Evolutionary conservation across 495 filamentous ascomycete species (phyloP).

Genomic region (Collariella sp.): DNA sequence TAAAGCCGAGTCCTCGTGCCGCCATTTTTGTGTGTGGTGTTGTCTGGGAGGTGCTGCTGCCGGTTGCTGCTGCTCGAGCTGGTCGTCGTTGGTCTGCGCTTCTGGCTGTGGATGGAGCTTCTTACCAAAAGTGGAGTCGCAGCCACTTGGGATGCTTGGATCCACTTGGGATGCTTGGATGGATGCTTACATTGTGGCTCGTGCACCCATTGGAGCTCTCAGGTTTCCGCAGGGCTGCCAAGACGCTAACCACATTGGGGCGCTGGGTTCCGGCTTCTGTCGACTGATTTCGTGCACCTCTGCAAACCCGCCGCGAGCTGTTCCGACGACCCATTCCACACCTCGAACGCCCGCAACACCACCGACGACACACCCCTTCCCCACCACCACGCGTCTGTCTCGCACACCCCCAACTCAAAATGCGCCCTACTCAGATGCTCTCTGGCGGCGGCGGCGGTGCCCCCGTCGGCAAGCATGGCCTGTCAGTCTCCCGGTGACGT

Average conservation of each 20-base stretch:
- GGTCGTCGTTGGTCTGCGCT: slow-evolving; percentile 5
- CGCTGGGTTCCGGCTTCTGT: slow-evolving; percentile 24
- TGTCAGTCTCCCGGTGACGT: slow-evolving; percentile 48
- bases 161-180: no score
- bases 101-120: slow-evolving; percentile 21
- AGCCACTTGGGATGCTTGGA: not conserved
- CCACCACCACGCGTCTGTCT: slow-evolving; percentile 14
- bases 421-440: slow-evolving; percentile 50
- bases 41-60: not conserved
- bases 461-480: slow-evolving; percentile 55
- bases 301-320: slow-evolving; percentile 17
- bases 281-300: slow-evolving; percentile 28
- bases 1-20: slow-evolving; percentile 51
- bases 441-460: slow-evolving; percentile 47
- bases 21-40: slow-evolving; percentile 25
- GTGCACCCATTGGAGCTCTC: no score
- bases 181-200: not conserved
- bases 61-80: not conserved
- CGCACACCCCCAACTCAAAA: slow-evolving; percentile 41
- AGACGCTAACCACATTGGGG: slow-evolving; percentile 33
- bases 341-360: slow-evolving; percentile 6
- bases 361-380: slow-evolving; percentile 19
- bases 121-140: slow-evolving; percentile 13
- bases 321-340: slow-evolving; percentile 9
- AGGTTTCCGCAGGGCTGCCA: slow-evolving; percentile 9